A percentile compares a stretch with the other conserved stretches of the same genome.
These are phyloP conservation scores for Dillenia turbinata DNA, from an alignment of 164 flowering plant genomes.

Conservation along the genomic window DNA sequence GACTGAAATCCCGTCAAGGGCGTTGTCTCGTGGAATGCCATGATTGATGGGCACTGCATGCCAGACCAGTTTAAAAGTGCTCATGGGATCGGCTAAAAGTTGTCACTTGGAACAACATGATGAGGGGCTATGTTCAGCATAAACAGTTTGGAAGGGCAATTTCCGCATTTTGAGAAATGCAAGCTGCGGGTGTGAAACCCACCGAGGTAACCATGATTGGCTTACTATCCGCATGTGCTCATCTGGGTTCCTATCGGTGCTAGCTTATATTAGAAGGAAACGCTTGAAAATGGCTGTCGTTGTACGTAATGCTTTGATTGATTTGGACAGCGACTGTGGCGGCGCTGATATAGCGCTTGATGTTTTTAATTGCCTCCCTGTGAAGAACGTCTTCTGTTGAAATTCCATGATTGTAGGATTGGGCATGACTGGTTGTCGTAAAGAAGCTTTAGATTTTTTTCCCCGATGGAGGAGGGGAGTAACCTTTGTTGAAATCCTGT, in stretches of 20 bases:
- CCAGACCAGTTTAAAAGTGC: background rate
- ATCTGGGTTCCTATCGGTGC: conserved; percentile 8
- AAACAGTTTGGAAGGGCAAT: conserved; percentile 24
- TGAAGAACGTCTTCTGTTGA: background rate
- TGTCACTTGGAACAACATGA: conserved; percentile 37
- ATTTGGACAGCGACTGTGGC: conserved; percentile 43
- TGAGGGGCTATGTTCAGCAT: conserved; percentile 21
- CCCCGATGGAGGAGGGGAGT: too few species aligned
- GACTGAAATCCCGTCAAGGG: background rate
- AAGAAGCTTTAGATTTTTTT: conserved; percentile 31
- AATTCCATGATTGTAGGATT: background rate
- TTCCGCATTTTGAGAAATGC: conserved; percentile 23
- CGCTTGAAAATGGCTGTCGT: conserved; percentile 16
- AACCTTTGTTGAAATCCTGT: conserved; percentile 38
- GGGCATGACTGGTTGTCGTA: conserved; percentile 34
- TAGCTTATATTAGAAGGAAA: background rate
- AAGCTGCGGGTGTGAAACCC: conserved; percentile 22
- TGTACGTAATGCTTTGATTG: conserved; percentile 37
- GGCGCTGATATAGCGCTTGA: conserved; percentile 10
- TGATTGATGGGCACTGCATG: background rate
- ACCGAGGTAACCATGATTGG: conserved; percentile 6
- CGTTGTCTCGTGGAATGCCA: background rate
- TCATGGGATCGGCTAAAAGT: conserved; percentile 13
- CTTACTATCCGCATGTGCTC: background rate
- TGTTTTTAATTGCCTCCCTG: background rate